Base-by-base conservation (phyloP, 2,329 filamentous ascomycete genomes). In the Arthroderma uncinatum region DNA sequence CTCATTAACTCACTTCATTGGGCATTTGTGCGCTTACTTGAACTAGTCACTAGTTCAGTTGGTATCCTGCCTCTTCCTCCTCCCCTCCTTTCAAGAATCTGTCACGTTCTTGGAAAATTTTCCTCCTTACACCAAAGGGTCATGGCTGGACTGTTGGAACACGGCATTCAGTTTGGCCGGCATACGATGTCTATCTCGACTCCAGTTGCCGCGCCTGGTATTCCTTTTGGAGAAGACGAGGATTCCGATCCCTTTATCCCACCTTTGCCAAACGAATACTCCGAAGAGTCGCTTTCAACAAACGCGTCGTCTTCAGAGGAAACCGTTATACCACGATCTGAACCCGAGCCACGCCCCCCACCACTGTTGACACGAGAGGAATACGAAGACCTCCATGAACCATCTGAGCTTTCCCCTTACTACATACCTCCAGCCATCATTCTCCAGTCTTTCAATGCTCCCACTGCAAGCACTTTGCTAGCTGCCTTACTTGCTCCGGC, bases 381-480 rank as follows among this genome's bases (percentile, higher is more conserved):
- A 33, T 61, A 62, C 50, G 14, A 47, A 19, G 42, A 50, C 16
- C 25, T 59, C 12, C 58, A 61, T 50, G 37, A 52, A 19, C 25
- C 12, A 12, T 57, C 57, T 39, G 56, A 59, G 52, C 36, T 53
- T 40, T 62, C 60, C 33, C 30, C 36, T 39, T 61, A 55, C 44
- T 59, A 33, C 30, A 42, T 59, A 21, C 53, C 54, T 12, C 57
- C 58, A 5, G 19, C 16, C 12, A 39, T 62, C 19, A 25, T 61
- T 36, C 48, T 60, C 28, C 47, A 57, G 30, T 23, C 10, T 23
- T 60, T 60, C 53, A 36, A 28, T 19, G 10, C 52, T 39, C 36
- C 50, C 37, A 39, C 57, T 53, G 59, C 60, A 39, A 57, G 57
- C 33, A 25, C 44, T 34, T 42, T 63, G 33, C 59, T 62, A 21